Conservation (phyloP, 805 yeast species). For the Saccharomycopsis selenospora region DNA sequence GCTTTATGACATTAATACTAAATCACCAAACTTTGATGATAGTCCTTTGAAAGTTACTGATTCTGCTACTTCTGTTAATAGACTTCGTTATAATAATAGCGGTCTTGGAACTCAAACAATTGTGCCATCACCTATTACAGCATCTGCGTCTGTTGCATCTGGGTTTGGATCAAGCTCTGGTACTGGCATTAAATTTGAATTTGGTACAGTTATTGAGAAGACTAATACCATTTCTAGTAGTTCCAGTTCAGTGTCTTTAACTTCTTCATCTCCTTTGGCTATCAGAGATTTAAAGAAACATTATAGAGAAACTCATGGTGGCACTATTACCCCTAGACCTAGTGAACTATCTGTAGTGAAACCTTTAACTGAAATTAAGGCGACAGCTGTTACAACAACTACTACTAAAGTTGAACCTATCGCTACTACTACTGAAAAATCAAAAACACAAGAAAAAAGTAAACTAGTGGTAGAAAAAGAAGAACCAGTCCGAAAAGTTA, state of each 20-base stretch:
- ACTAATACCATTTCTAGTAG: slow-evolving; percentile 11
- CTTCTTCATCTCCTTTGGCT: slow-evolving; percentile 14
- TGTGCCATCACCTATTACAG: not conserved
- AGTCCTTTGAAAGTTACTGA: not conserved
- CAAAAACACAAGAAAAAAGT: not conserved
- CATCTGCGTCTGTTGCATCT: not conserved
- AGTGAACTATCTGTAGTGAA: too few relatives aligned
- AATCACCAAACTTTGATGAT: not conserved
- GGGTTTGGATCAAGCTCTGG: slow-evolving; percentile 13
- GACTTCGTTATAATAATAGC: not conserved
- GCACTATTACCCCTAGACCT: too few relatives aligned
- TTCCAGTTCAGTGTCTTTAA: slow-evolving; percentile 7
- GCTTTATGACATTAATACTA: not conserved
- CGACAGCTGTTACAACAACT: not conserved
- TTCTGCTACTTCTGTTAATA: not conserved
- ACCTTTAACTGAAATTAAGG: not conserved
- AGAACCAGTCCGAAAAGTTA: slow-evolving; percentile 21
- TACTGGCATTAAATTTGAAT: slow-evolving; percentile 9
- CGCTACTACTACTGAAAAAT: not conserved
- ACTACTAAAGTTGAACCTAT: not conserved
- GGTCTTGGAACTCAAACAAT: not conserved
- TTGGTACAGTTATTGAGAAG: slow-evolving; percentile 18
- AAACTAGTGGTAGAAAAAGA: slow-evolving; percentile 22
- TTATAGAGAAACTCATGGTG: too few relatives aligned
- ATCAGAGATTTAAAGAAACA: slow-evolving; percentile 10